Evolutionary conservation across 371 early-diverging fungal genomes (phyloP).

Genomic region (Apophysomyces ossiformis): DNA sequence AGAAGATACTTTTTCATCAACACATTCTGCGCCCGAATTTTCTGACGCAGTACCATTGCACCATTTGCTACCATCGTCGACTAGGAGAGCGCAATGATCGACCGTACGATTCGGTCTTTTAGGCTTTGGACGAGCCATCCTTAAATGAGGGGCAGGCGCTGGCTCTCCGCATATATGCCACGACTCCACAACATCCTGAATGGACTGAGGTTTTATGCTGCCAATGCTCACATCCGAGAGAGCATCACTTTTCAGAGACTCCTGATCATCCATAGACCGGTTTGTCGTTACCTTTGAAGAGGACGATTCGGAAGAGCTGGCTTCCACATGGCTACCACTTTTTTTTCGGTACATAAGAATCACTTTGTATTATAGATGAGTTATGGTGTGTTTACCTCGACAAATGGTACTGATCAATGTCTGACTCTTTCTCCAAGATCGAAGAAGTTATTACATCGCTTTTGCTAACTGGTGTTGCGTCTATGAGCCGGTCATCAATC

Average conservation of each 20-base stretch:
- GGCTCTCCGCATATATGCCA: conserved; percentile 1
- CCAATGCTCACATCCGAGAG: background rate
- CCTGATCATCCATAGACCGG: conserved; percentile 3
- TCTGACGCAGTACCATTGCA: background rate
- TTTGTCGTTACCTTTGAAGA: background rate
- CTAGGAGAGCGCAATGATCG: background rate
- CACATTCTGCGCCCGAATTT: background rate
- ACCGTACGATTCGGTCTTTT: background rate
- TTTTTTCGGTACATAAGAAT: no score
- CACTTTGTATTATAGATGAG: background rate
- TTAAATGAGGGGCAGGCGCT: conserved; percentile 5
- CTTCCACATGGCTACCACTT: conserved; percentile 4
- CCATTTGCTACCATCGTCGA: background rate
- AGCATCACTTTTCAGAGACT: background rate
- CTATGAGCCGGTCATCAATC: conserved; percentile 16
- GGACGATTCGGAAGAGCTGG: conserved; percentile 7
- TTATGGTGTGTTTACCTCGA: background rate
- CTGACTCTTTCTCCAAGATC: background rate
- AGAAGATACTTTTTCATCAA: background rate
- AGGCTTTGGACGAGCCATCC: background rate
- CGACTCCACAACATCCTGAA: background rate
- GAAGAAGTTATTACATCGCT: conserved; percentile 10
- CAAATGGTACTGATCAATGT: background rate
- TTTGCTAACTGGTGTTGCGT: conserved; percentile 13
- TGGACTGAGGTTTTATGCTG: background rate